These are phyloP conservation scores for Inga leiocalycina DNA, from an alignment of 306 rosid genomes.

Conservation along the genomic window DNA sequence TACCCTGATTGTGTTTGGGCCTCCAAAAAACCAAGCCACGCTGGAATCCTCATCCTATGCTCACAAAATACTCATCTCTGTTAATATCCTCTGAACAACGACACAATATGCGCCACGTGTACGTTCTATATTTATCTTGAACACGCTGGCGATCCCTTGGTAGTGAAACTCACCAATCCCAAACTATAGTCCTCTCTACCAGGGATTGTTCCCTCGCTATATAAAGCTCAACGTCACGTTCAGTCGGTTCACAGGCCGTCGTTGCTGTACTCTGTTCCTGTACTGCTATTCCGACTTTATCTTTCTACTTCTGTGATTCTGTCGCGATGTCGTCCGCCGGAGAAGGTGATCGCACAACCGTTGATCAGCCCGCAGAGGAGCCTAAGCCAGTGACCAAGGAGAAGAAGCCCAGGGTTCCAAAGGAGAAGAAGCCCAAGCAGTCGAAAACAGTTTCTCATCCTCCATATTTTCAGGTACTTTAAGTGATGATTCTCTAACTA, in stretches of 20 bases:
- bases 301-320: background rate
- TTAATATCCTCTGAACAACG: constrained; percentile 18
- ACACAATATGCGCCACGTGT: constrained; percentile 48
- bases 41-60: constrained; percentile 34
- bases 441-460: constrained; percentile 73
- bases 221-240: background rate
- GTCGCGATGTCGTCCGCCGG: constrained; percentile 50
- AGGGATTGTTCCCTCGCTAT: constrained; percentile 39
- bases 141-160: constrained; percentile 52
- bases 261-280: background rate
- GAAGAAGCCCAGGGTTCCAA: constrained; percentile 52
- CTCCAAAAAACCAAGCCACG: background rate
- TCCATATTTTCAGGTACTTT: constrained; percentile 76
- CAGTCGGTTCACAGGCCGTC: background rate
- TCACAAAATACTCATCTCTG: background rate
- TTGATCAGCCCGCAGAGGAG: constrained; percentile 37
- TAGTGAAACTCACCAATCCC: constrained; percentile 45
- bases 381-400: constrained; percentile 45
- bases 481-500: background rate
- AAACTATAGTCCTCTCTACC: background rate
- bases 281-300: background rate
- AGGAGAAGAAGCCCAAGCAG: constrained; percentile 61
- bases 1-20: background rate
- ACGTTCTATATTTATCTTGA: constrained; percentile 43
- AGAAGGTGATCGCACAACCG: constrained; percentile 40